phyloP scores from a whole-genome alignment of 2,329 filamentous ascomycete genomes.

The Alternaria sp. region DNA sequence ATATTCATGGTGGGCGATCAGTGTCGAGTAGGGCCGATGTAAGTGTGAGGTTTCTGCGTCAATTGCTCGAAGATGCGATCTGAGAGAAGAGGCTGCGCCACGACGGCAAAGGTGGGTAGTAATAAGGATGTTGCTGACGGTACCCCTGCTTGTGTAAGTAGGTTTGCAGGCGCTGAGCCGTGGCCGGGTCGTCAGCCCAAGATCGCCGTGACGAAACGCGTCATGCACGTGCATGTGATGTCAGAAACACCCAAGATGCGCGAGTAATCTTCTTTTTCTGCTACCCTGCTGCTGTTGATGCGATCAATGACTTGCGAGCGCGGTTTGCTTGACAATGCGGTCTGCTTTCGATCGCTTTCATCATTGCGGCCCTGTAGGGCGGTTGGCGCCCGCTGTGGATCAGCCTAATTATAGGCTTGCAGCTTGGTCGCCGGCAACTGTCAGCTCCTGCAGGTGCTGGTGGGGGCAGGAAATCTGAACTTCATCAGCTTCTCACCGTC shows the following conservation, averaged over 20 bases:
- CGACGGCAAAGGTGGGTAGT: not conserved
- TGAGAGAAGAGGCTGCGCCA: not conserved
- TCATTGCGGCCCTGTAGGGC: not conserved
- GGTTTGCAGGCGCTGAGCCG: slow-evolving; percentile 13
- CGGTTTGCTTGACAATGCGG: not conserved
- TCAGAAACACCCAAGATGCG: slow-evolving; percentile 15
- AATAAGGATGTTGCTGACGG: slow-evolving; percentile 13
- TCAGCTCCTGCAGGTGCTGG: slow-evolving; percentile 15
- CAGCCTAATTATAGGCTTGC: slow-evolving; percentile 19
- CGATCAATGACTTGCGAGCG: not conserved
- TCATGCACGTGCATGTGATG: slow-evolving; percentile 38
- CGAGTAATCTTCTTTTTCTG: not conserved
- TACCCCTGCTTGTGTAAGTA: slow-evolving; percentile 14
- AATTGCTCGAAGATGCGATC: slow-evolving; percentile 2
- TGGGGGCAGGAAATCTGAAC: slow-evolving; percentile 6
- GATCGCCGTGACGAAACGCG: slow-evolving; percentile 22
- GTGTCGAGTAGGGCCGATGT: not conserved
- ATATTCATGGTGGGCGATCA: slow-evolving; percentile 33
- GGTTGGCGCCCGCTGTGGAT: slow-evolving; percentile 13
- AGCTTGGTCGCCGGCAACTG: slow-evolving; percentile 1
- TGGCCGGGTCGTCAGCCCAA: slow-evolving; percentile 16
- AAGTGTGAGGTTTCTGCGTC: not conserved
- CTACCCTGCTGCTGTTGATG: not conserved
- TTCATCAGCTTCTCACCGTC: not conserved
- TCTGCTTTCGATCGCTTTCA: not conserved